Conservation (phyloP, 2,329 filamentous ascomycete genomes). For the Apiospora arundinis region DNA sequence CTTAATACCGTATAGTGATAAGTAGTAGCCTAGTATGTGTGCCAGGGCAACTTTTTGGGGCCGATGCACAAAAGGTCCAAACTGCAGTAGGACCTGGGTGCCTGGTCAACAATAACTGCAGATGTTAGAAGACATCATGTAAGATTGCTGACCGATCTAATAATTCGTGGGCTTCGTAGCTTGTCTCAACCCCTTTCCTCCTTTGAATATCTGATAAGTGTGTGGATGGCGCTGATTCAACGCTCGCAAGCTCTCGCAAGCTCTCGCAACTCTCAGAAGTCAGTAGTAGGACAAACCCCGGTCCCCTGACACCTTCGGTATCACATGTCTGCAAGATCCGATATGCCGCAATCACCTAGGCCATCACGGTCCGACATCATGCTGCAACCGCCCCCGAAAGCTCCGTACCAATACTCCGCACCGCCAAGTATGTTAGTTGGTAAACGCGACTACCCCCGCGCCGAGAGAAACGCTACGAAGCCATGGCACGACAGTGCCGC, state of each 20-base stretch:
- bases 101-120: not conserved
- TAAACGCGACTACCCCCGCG: not conserved
- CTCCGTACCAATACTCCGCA: too few species aligned
- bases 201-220: not conserved
- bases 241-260: not conserved
- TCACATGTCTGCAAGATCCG: not conserved
- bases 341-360: not conserved
- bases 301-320: not conserved
- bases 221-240: too few species aligned
- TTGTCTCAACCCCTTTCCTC: not conserved
- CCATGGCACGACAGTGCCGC: not conserved
- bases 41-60: too few species aligned
- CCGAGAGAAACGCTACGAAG: not conserved
- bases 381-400: not conserved
- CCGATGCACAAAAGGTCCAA: not conserved
- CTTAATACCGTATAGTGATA: too few species aligned
- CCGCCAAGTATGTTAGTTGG: not conserved
- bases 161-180: not conserved
- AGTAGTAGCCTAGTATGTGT: too few species aligned
- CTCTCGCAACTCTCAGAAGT: not conserved
- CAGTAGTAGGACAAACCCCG: not conserved
- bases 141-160: not conserved
- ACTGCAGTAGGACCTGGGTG: not conserved
- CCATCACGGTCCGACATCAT: not conserved
- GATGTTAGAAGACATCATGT: not conserved